Base-by-base conservation (phyloP, 768 basidiomycete species). In the Termitomyces sp. region DNA sequence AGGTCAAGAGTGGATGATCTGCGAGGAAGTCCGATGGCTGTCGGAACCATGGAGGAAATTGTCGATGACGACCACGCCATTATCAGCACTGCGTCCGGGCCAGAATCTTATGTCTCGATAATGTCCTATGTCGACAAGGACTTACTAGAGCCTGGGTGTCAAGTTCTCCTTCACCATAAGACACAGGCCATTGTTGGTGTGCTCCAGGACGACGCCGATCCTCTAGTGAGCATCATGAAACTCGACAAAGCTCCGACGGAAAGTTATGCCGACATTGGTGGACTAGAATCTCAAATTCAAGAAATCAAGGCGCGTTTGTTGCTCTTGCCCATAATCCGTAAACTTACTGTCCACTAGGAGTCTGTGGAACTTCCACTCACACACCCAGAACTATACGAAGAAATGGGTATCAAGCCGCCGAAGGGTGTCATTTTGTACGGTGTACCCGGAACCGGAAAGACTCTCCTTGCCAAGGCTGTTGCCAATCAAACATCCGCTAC, bases 321-420 rank as follows among this genome's bases (percentile, higher is more conserved):
- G 4, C 21, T 55, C 10, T 21, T 32, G 4, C 11, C 17, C 26
- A 38, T n/a, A 12, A 50, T 44, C 21, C 1, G 34, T 43, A 17
- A 35, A 57, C 32, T 59, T 4, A 58, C 17, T 53, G 21, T 43
- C n/a, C 9, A 30, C 32, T 42, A 94, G 90, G 97, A 99, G 87
- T 92, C 97, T 14, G 96, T 98, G 45, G 97, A 98, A 71, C 80
- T 98, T 32, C 97, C 97, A 0, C 77, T 99, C 22, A 98, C 96
- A 9, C 97, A 98, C 68, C 97, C 97, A 3, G 97, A 99, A 67
- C 74, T 98, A 38, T 99, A 98, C 72, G 96, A 98, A 72, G 96
- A 98, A 77, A 98, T 99, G 97, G 97, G 97, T 54, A 98, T 99
- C 72, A 90, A 90, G 64, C 97, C 96, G n/a, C 97, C 97, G 21